A percentile compares a stretch with the other conserved stretches of the same genome.
Evolutionary conservation across 352 stramenopile genomes (phyloP).

Genomic region (Saprolegnia parasitica): DNA sequence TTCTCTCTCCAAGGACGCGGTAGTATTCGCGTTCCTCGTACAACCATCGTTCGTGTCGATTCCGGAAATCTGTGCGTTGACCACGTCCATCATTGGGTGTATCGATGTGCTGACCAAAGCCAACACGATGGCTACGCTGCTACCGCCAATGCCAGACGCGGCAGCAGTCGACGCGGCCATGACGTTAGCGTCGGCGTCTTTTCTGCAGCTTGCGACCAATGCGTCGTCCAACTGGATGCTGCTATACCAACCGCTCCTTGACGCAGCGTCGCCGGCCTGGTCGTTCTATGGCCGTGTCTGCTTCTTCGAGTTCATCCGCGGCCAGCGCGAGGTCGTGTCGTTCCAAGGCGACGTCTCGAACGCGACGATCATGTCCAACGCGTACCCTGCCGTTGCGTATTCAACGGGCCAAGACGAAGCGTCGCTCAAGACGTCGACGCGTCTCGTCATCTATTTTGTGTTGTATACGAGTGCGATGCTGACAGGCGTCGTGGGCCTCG

Average conservation of each 20-base stretch:
- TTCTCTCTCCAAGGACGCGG: not conserved
- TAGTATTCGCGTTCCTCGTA: not conserved
- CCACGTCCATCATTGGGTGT: not conserved
- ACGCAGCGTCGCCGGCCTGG: not conserved
- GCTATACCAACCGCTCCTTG: conserved; percentile 3
- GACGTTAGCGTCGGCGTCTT: not conserved
- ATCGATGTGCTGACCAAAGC: not conserved
- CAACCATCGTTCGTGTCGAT: not conserved
- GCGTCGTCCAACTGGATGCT: not conserved
- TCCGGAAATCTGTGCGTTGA: not conserved
- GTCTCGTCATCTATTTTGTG: not conserved
- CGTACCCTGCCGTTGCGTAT: not conserved
- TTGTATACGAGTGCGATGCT: not conserved
- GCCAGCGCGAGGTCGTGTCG: not conserved
- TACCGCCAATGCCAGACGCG: not conserved
- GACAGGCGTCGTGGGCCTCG: not conserved
- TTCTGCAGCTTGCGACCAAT: not conserved
- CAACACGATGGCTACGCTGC: not conserved
- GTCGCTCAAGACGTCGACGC: not conserved
- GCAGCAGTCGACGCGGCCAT: not conserved
- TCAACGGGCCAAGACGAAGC: not conserved
- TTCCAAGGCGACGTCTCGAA: conserved; percentile 6
- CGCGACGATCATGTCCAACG: not conserved
- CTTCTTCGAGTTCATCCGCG: not conserved
- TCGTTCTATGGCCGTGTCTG: not conserved